A percentile compares a stretch with the other conserved stretches of the same genome.
Conservation (phyloP, 139 green algal genomes). For the Astrephomene gubernaculifera region DNA sequence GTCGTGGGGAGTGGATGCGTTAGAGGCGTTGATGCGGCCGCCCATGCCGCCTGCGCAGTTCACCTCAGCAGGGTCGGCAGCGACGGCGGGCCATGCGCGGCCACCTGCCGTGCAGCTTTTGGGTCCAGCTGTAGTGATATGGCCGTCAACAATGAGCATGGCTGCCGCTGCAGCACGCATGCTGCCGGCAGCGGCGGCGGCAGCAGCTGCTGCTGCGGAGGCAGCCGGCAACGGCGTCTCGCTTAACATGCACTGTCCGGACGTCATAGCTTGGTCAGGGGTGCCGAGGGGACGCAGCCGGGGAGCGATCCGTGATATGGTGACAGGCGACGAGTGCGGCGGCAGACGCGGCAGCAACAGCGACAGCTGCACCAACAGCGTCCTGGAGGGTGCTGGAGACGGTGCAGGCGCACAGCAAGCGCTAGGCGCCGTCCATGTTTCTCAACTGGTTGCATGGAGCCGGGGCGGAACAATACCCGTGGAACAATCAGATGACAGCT, state of each 20-base stretch:
- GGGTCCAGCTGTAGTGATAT: background rate
- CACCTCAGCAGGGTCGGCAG: too few relatives aligned
- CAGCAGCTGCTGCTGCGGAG: background rate
- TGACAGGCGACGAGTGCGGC: background rate
- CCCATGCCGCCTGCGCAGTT: constrained; percentile 3
- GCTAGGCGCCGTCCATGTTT: background rate
- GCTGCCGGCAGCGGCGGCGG: too few relatives aligned
- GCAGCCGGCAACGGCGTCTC: background rate
- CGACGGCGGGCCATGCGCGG: too few relatives aligned
- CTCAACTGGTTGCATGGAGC: constrained; percentile 33
- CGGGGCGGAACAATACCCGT: background rate
- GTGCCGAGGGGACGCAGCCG: background rate
- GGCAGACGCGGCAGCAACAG: too few relatives aligned
- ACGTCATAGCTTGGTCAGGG: background rate
- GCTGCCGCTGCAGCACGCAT: too few relatives aligned
- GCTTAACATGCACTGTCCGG: background rate
- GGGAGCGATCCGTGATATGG: too few relatives aligned
- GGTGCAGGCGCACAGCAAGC: background rate
- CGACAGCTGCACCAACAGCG: too few relatives aligned
- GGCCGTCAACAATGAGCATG: background rate
- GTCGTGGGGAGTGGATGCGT: background rate
- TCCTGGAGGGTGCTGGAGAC: background rate
- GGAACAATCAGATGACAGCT: constrained; percentile 2
- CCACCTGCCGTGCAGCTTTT: constrained; percentile 15
- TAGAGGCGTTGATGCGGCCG: background rate